Base-by-base conservation (phyloP, 1,139 yeast species). In the Wickerhamomyces sp. region DNA sequence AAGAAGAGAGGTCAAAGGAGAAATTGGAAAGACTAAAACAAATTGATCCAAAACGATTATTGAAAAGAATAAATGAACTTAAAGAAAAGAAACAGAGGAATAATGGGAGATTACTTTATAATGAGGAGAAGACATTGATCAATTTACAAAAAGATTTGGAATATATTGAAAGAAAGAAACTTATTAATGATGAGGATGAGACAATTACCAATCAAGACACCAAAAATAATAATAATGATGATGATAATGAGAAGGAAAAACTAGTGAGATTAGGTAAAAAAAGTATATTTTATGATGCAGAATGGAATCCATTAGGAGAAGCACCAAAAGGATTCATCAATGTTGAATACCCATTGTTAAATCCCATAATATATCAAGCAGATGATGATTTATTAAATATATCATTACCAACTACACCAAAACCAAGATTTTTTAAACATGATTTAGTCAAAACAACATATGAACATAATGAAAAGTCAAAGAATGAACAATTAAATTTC, bases 211-310 rank as follows among this genome's bases (percentile, higher is more conserved):
- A 14, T 14, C 6, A 39, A 29, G 26, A 15, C 4, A 8, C 11
- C 6, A 27, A 10, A 31, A 18, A 6, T 13, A 10, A 36, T 27
- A 27, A 32, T 26, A 27, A 34, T 36, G 27, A 6, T 13, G 11
- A 36, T 27, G 27, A 32, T 26, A 27, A 34, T 36, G 36, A 15
- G 45, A 18, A 13, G 34, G 40, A 23, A 23, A 37, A 2, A 34
- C 34, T 11, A 44, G 41, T 27, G 34, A 41, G 23, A 36, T 43
- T 65, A 10, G 70, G 69, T 7, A 45, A 50, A 6, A 58, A 57
- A 33, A 69, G 75, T 32, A 60, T 69, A 7, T 72, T 66, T 49
- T 70, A 65, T 53, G 74, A 72, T 48, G 67, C 68, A 10, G 74
- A 71, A 40, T 68, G 75, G 68, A 72, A 72, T 43, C 68, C 71